Base-by-base conservation (phyloP, 2,329 filamentous ascomycete genomes). In the Clarireedia hainanense region DNA sequence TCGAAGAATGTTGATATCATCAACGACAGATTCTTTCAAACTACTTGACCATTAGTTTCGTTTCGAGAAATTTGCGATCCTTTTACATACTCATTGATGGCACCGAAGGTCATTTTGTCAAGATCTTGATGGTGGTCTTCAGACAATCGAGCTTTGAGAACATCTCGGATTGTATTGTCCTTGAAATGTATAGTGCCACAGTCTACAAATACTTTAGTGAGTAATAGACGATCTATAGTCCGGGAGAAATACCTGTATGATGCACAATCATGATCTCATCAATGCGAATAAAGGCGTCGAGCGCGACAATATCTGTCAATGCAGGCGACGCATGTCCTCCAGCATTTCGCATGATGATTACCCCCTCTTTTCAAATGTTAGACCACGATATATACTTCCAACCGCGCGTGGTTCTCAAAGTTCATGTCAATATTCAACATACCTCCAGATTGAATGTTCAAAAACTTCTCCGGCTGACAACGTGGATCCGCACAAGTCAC, bases 221-320 rank as follows among this genome's bases (percentile, higher is more conserved):
- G 30, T 34, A 34, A 34, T 9, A 4, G 30, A 9, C 17, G 34
- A 3, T 2, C 34, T 3, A 12, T 2, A 20, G 12, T 30, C 34
- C 26, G 14, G 15, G 12, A 30, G 3, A 50, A 50, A 15, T 47
- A 68, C 66, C 64, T 26, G 60, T 68, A 49, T 69, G 65, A 26
- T 68, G 64, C 39, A 68, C 58, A 7, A 69, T 57, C 47, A 66
- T 57, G 36, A 68, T 62, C 4, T 68, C 59, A 6, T 52, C 56
- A 20, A 67, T 48, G 3, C 37, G 45, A 14, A 65, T 14, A 24
- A 64, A 55, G 15, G 52, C 46, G 48, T 68, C 63, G 1, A 67
- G 52, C 47, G 62, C 57, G 6, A 66, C 45, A 23, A 67, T 58
- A 30, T 63, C 61, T 12, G 60, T 56, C 3, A 65, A 50, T 26